Conservation (phyloP, 495 filamentous ascomycete genomes). For the Podospora sp. region DNA sequence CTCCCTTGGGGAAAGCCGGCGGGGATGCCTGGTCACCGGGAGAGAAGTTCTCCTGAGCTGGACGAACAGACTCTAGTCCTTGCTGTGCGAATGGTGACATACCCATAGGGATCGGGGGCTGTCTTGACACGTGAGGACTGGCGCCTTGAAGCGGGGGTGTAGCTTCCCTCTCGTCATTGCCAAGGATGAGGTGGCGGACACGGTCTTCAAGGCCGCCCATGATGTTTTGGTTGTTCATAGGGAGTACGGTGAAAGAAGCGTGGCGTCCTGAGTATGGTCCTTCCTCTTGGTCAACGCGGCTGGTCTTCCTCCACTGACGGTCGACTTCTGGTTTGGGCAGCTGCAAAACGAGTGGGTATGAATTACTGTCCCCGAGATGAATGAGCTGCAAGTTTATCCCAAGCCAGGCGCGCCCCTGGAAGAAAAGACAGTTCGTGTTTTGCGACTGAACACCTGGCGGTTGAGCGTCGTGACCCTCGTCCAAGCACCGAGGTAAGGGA, state of each 20-base stretch:
- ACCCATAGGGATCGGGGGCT: neutral
- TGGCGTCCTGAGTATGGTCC: neutral
- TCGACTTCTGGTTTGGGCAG: too few relatives aligned
- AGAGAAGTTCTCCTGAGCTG: neutral
- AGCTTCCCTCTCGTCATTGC: slow-evolving; percentile 25
- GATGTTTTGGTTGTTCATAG: slow-evolving; percentile 16
- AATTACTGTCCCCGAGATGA: neutral
- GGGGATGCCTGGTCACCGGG: neutral
- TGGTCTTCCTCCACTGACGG: too few relatives aligned
- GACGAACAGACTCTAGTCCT: neutral
- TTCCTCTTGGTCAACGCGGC: too few relatives aligned
- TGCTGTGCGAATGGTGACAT: neutral
- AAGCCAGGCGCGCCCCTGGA: neutral
- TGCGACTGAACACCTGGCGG: neutral
- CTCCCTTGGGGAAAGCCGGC: slow-evolving; percentile 9
- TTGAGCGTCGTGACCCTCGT: neutral
- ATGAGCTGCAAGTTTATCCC: neutral
- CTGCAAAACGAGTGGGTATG: neutral
- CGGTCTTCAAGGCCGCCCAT: slow-evolving; percentile 42
- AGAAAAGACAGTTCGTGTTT: neutral
- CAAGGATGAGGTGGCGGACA: slow-evolving; percentile 48
- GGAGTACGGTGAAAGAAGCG: neutral
- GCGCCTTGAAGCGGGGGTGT: neutral
- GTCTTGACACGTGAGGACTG: neutral
- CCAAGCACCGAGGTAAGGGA: neutral